Evolutionary conservation across 495 filamentous ascomycete genomes (phyloP).

Genomic region (Annulohypoxylon moriforme): DNA sequence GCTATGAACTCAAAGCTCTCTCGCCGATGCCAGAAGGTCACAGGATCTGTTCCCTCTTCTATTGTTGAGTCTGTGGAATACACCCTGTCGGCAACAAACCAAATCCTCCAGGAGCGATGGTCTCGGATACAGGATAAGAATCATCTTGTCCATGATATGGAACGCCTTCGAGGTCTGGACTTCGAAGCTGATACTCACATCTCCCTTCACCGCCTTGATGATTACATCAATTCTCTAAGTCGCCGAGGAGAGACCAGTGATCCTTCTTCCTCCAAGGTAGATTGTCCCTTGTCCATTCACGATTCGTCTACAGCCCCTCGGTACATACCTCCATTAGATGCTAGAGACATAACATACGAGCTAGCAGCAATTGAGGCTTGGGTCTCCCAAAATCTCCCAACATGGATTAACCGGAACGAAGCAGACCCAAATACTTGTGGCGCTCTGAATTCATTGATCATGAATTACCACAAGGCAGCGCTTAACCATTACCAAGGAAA

Average conservation of each 20-base stretch:
- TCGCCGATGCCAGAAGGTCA: constrained; percentile 61
- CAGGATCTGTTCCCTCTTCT: neutral
- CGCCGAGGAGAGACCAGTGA: neutral
- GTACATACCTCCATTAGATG: neutral
- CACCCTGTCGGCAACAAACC: neutral
- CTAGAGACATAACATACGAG: neutral
- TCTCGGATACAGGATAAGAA: constrained; percentile 10
- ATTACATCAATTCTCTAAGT: constrained; percentile 4
- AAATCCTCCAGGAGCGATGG: constrained; percentile 18
- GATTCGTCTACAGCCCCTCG: neutral
- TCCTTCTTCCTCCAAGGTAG: neutral
- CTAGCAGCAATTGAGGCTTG: constrained; percentile 32
- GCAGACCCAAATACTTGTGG: neutral
- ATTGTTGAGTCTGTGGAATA: constrained; percentile 38
- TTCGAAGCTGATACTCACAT: constrained; percentile 16
- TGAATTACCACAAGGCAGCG: constrained; percentile 42
- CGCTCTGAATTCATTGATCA: constrained; percentile 32
- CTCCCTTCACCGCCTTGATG: neutral
- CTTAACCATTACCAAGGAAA: constrained; percentile 51
- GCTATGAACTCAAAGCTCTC: constrained; percentile 63
- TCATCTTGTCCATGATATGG: neutral
- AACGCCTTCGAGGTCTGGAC: neutral
- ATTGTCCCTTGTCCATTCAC: neutral
- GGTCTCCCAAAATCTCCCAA: constrained; percentile 25
- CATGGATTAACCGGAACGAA: constrained; percentile 3